Evolutionary conservation across 2,329 filamentous ascomycete species (phyloP), one percentile per base, ranked within the genome.

Genomic region (Aureobasidium sp.): DNA sequence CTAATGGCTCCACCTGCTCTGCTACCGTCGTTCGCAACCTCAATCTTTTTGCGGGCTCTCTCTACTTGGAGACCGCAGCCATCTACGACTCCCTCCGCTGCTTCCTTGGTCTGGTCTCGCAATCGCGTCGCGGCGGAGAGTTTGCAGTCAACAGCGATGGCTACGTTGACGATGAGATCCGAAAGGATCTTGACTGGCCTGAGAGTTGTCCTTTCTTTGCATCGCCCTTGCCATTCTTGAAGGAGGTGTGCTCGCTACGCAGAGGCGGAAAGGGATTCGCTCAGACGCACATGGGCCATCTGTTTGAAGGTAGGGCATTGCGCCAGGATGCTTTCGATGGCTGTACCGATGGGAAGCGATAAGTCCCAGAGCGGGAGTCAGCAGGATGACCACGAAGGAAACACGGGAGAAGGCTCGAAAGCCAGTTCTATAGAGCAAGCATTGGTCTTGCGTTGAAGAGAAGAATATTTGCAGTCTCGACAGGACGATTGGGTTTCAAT

Each of bases 31-130:
- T 57, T 0, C 15, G 22, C 14, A 1, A 22, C 8, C 37, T 63
- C n/a, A 52, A 63, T 15, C 34, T 59, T 4, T 59, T 63, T 20
- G 34, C 61, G 3, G 61, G 61, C 1, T 42, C 52, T 6, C 34
- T 63, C 5, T 63, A 58, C 20, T 9, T 59, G 3, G 36, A 52
- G 0, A 34, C 11, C 8, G 15, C 9, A 15, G 53, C 31, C 15
- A 8, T 29, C 0, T 63, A 63, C 44, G 39, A 63, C 8, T 11
- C n/a, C 5, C 37, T 59, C 1, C 51, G 53, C 25, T 1, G 51
- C 7, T 22, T 27, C 25, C 20, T 57, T 29, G 53, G 61, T 17
- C 6, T 63, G 1, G 15, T 45, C 2, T 25, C 37, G 15, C 37
- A n/a, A 20, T 2, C 1, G 0, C 17, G 8, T n/a, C 39, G 7